Evolutionary conservation across 345 rosid species (phyloP).

Genomic region (Turnera subulata): DNA sequence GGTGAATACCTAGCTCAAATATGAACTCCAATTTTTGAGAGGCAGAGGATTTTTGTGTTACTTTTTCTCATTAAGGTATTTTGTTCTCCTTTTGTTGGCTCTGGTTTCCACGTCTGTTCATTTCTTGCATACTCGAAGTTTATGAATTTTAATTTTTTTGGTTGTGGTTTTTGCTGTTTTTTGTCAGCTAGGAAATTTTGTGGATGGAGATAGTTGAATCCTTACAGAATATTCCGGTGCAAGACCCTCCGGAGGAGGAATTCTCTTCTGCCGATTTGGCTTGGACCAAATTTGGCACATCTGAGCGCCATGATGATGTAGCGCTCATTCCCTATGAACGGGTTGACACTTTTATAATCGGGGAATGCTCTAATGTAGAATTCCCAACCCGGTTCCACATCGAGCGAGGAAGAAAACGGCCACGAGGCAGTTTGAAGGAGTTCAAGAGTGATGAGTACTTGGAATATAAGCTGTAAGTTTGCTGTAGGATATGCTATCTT

Average conservation of each 20-base stretch:
- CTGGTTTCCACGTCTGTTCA: too few species aligned
- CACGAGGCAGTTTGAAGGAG: conserved; percentile 62
- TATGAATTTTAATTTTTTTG: too few species aligned
- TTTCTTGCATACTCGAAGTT: too few species aligned
- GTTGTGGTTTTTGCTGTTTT: too few species aligned
- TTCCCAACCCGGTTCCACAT: conserved; percentile 85
- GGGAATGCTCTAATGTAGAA: conserved; percentile 77
- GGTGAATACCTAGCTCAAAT: too few species aligned
- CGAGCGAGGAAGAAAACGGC: conserved; percentile 76
- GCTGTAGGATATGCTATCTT: background rate
- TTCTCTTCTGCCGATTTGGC: conserved; percentile 66
- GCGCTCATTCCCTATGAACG: conserved; percentile 71
- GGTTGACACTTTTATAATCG: conserved; percentile 72
- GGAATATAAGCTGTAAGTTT: conserved; percentile 70
- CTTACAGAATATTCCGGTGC: conserved; percentile 51
- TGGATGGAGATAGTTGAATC: conserved; percentile 56
- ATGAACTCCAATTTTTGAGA: too few species aligned
- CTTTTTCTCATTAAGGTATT: too few species aligned
- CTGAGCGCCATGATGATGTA: conserved; percentile 71
- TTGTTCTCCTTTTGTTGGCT: too few species aligned
- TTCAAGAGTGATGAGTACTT: conserved; percentile 73
- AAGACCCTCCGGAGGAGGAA: conserved; percentile 65
- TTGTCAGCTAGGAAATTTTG: too few species aligned
- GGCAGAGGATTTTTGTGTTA: too few species aligned
- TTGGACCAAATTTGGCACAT: conserved; percentile 80